Base-by-base conservation (phyloP, 1,284 basidiomycete genomes). In the Rhodotorula sp. region DNA sequence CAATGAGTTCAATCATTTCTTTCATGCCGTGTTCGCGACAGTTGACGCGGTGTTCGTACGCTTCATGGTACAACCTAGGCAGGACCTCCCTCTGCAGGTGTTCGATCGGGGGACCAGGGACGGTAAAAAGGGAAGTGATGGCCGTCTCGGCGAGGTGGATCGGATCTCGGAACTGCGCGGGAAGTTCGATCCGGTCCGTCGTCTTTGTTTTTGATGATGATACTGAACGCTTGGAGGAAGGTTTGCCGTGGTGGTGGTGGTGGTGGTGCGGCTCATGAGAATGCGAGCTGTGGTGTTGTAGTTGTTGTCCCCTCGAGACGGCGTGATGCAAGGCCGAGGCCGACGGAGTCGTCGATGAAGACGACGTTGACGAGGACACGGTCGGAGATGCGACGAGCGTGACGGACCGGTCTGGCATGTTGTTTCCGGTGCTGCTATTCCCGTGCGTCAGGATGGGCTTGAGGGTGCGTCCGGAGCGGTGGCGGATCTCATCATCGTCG, bases 41-140 rank as follows among this genome's bases (percentile, higher is more conserved):
- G 45, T 75, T 75, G 31, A 66, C 68, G 2, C 70, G n/a, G 54
- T 75, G 73, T 28, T 48, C 26, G 48, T 75, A 75, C 8, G 57
- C 66, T 15, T 61, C 49, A 23, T 75, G 73, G 60, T 67, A 72
- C 15, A 75, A 31, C n/a, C 57, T n/a, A 2, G 73, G 73, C 8
- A 66, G n/a, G 26, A 67, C 23, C 12, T 63, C 68, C 7, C 23
- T 31, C 23, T 63, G 21, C 14, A 74, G 38, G n/a, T 64, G 60
- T 2, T 72, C 70, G 18, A 70, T 6, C 12, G 73, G 31, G 19
- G 63, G 63, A 5, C 73, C 73, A 1, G 73, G 73, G 10, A 66
- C 34, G 15, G 66, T 54, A 28, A 74, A 49, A 8, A 71, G 23
- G n/a, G 58, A 38, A 31, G 65, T 52, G 34, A 69, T 64, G 5